Base-by-base conservation (phyloP, 1,139 yeast genomes). In the Diutina catenulata region DNA sequence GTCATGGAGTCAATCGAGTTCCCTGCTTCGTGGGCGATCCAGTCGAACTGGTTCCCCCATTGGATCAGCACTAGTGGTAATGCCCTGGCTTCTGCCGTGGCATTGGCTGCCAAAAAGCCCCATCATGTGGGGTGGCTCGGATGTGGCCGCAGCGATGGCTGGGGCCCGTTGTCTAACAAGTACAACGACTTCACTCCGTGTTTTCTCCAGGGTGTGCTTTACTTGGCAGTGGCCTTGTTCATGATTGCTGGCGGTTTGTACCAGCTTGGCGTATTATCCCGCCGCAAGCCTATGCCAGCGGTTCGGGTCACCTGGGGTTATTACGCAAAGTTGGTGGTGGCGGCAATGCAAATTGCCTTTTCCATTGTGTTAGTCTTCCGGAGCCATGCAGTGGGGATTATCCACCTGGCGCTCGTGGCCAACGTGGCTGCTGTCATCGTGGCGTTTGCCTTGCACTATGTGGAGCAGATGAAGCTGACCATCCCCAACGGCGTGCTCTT, bases 131-230 rank as follows among this genome's bases (percentile, higher is more conserved):
- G 35, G 5, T 31, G 35, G 35, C 25, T 31, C 19, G 18, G 6
- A 4, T 31, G 35, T 14, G 18, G 11, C 18, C 14, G 4, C 10
- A 19, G 13, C 7, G 86, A 78, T 45, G 94, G 95, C 2, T 82
- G 87, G 78, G 82, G 83, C 1, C 84, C 93, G 0, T 56, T 82
- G 8, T 62, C 81, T 68, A 39, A 65, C 32, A 39, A 47, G 6
- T 74, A 74, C 48, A 74, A 74, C 37, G 94, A 81, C 49, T 69
- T 86, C 41, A 76, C 95, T 1, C 82, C 91, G 2, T 88, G 97
- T 51, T 79, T 88, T 50, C 64, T 80, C 31, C 84, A 81, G 48
- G 96, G 95, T 27, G 61, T 70, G 0, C 53, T 84, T 7, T 60
- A 74, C 43, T 71, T 75, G 27, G 39, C 65, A 1, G 57, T 77